A percentile compares a stretch with the other conserved stretches of the same genome.
phyloP scores from a whole-genome alignment of 1,284 basidiomycete species.

The Ceratobasidium sp. region DNA sequence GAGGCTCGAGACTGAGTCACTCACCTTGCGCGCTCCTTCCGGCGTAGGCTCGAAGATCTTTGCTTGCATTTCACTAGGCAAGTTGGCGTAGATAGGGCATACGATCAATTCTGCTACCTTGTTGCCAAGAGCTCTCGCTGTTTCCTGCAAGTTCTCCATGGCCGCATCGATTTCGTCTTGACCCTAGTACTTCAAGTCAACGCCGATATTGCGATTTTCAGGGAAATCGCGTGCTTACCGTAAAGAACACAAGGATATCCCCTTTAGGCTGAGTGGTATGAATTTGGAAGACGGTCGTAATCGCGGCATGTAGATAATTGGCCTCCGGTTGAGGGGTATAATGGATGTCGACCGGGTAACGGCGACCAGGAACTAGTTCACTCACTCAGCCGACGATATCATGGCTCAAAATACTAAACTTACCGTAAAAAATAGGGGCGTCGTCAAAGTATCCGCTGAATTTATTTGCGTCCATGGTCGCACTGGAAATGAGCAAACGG shows the following conservation, averaged over 20 bases:
- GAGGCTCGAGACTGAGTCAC: constrained; percentile 17
- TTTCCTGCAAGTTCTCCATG: constrained; percentile 94
- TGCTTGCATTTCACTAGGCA: constrained; percentile 98
- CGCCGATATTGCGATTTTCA: not conserved
- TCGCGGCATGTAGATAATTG: constrained; percentile 97
- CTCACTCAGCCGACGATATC: constrained; percentile 4
- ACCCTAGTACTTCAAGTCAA: constrained; percentile 59
- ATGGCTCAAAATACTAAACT: constrained; percentile 46
- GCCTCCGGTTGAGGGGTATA: constrained; percentile 98
- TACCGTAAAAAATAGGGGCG: constrained; percentile 90
- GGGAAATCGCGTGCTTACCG: constrained; percentile 59
- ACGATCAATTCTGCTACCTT: constrained; percentile 94
- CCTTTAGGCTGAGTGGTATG: constrained; percentile 98
- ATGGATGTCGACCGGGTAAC: constrained; percentile 97
- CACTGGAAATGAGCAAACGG: constrained; percentile 87
- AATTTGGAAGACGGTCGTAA: constrained; percentile 98
- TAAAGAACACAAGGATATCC: constrained; percentile 98
- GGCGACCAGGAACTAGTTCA: constrained; percentile 84
- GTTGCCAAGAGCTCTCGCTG: constrained; percentile 90
- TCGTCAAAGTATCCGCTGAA: constrained; percentile 95
- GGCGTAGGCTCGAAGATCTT: constrained; percentile 99
- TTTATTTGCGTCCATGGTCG: constrained; percentile 96
- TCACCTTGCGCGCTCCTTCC: constrained; percentile 84
- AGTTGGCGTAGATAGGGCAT: constrained; percentile 97
- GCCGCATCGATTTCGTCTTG: constrained; percentile 99